Conservation (phyloP, 805 yeast species). For the Wickerhamomyces silvicola region DNA sequence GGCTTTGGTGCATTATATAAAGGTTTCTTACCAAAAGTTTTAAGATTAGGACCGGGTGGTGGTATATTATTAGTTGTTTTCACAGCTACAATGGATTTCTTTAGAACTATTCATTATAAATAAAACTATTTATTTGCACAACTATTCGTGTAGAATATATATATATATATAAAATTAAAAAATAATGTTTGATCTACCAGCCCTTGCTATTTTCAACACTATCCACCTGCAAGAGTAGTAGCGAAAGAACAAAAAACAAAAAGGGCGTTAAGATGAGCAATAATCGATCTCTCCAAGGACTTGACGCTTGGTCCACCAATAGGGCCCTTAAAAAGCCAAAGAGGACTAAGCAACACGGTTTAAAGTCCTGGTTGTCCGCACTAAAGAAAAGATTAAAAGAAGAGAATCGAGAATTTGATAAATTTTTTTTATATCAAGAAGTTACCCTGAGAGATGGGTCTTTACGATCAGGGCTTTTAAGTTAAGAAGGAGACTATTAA, state of each 20-base stretch:
- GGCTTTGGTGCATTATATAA: slow-evolving; percentile 88
- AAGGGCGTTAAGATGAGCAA: slow-evolving; percentile 67
- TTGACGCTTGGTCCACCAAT: slow-evolving; percentile 53
- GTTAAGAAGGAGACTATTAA: no score
- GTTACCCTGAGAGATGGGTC: no score
- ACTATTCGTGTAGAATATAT: background rate
- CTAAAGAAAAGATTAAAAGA: slow-evolving; percentile 23
- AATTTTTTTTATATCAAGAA: slow-evolving; percentile 6
- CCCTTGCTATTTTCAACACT: slow-evolving; percentile 42
- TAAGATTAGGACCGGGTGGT: slow-evolving; percentile 99
- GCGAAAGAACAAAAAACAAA: slow-evolving; percentile 30
- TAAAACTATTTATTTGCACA: no score
- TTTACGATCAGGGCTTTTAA: no score
- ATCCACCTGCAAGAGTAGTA: slow-evolving; percentile 32
- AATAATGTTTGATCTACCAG: slow-evolving; percentile 60
- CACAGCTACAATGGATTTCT: slow-evolving; percentile 90
- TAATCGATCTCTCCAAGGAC: slow-evolving; percentile 60
- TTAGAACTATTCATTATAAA: slow-evolving; percentile 40
- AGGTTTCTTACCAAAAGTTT: slow-evolving; percentile 95
- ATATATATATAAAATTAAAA: background rate
- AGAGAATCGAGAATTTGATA: slow-evolving; percentile 2
- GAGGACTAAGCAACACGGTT: slow-evolving; percentile 58
- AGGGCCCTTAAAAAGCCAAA: slow-evolving; percentile 25
- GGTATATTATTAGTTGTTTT: slow-evolving; percentile 97
- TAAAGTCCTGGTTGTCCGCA: slow-evolving; percentile 74